Percentiles rank a stretch among this genome's conserved stretches.
Conservation (phyloP, 768 basidiomycete genomes). For the Kwoniella europaea region DNA sequence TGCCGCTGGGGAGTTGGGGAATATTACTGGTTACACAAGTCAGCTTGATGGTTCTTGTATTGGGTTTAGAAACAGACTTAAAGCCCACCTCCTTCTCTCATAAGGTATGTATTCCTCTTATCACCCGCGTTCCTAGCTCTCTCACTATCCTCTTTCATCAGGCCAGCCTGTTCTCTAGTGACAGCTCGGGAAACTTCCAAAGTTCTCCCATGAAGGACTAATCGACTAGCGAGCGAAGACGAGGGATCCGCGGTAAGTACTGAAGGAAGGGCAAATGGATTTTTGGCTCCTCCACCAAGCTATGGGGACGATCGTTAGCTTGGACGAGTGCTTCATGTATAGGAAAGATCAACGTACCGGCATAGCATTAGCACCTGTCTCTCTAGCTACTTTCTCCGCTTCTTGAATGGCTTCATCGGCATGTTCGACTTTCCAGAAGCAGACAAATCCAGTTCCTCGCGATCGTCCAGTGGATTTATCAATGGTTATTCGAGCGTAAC, state of each 20-base stretch:
- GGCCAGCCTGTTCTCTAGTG: constrained; percentile 82
- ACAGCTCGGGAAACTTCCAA: constrained; percentile 90
- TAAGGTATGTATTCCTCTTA: constrained; percentile 91
- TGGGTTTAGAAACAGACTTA: no score
- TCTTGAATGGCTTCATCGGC: constrained; percentile 84
- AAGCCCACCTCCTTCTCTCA: constrained; percentile 87
- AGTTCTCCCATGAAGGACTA: constrained; percentile 90
- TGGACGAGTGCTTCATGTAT: no score
- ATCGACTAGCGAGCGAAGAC: constrained; percentile 74
- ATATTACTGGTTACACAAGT: constrained; percentile 68
- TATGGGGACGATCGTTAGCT: background rate
- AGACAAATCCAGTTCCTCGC: constrained; percentile 92
- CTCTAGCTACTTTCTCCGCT: constrained; percentile 63
- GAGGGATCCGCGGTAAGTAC: constrained; percentile 94
- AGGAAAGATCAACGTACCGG: constrained; percentile 40
- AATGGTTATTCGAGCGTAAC: constrained; percentile 88
- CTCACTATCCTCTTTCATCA: constrained; percentile 83
- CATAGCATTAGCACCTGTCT: constrained; percentile 55
- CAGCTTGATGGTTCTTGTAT: no score
- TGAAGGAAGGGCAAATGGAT: constrained; percentile 85
- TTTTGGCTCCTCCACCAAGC: constrained; percentile 60
- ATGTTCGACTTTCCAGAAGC: constrained; percentile 92
- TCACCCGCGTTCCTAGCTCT: constrained; percentile 80
- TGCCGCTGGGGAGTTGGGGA: constrained; percentile 84
- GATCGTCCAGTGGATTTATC: constrained; percentile 83